phyloP scores from a whole-genome alignment of 306 rosid genomes.

The Leucaena leucocephala region DNA sequence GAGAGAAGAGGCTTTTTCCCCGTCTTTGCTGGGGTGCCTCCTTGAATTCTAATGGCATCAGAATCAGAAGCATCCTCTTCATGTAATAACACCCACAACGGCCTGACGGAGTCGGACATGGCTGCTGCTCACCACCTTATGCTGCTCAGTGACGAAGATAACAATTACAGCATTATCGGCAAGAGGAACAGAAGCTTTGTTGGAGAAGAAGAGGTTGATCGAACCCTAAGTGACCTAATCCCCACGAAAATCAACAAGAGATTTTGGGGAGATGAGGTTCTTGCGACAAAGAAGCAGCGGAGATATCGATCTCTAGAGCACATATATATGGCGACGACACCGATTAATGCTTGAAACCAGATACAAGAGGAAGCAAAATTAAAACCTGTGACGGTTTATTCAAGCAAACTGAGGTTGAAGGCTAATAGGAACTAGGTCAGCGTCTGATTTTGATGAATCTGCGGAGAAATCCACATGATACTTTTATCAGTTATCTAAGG shows the following conservation, averaged over 20 bases:
- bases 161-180: constrained; percentile 12
- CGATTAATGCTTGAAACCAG: constrained; percentile 20
- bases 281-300: constrained; percentile 47
- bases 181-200: constrained; percentile 7
- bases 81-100: background rate
- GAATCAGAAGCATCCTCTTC: constrained; percentile 4
- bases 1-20: background rate
- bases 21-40: background rate
- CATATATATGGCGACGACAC: constrained; percentile 53
- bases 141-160: constrained; percentile 59
- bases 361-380: background rate
- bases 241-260: constrained; percentile 53
- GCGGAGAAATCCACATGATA: background rate
- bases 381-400: background rate
- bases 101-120: constrained; percentile 31
- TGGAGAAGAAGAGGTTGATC: constrained; percentile 29
- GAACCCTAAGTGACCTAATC: constrained; percentile 22
- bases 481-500: background rate
- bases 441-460: background rate
- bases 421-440: background rate
- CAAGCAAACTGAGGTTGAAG: background rate
- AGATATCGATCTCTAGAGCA: constrained; percentile 62
- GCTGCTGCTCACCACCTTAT: constrained; percentile 59
- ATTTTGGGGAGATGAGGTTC: constrained; percentile 53
- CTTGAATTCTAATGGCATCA: background rate